Conservation (phyloP, 177 flowering plant species). For the Vitis hybrid region DNA sequence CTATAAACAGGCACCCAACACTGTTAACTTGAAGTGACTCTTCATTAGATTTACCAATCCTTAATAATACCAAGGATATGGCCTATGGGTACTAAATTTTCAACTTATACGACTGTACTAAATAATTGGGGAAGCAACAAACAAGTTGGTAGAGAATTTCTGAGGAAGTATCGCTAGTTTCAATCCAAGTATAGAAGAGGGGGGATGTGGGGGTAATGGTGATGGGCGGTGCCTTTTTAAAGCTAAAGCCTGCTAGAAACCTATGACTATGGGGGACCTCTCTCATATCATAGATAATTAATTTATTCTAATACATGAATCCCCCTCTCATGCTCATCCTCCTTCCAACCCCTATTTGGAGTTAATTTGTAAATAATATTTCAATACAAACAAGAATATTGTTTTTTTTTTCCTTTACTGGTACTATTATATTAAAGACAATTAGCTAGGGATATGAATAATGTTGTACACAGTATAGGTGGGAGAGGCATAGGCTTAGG, state of each 20-base stretch:
- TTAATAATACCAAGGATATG: too few relatives aligned
- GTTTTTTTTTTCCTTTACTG: too few relatives aligned
- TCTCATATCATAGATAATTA: background rate
- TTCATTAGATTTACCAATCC: too few relatives aligned
- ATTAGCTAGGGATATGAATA: background rate
- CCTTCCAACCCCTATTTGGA: too few relatives aligned
- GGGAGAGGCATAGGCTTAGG: constrained; percentile 5
- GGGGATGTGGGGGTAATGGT: background rate
- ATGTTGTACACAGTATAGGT: background rate
- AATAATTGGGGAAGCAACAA: background rate
- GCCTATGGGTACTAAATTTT: too few relatives aligned
- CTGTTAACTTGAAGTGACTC: too few relatives aligned
- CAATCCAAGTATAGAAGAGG: constrained; percentile 7
- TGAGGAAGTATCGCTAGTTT: constrained; percentile 20
- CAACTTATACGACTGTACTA: too few relatives aligned
- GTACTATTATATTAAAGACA: background rate
- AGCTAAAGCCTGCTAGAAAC: constrained; percentile 10
- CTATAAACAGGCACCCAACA: too few relatives aligned
- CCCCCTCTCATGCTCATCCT: too few relatives aligned
- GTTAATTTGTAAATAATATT: too few relatives aligned
- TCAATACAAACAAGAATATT: too few relatives aligned
- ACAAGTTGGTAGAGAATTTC: constrained; percentile 16
- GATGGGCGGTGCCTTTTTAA: constrained; percentile 3
- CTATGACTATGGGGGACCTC: constrained; percentile 17
- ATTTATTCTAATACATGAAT: background rate